Base-by-base conservation (phyloP, 768 basidiomycete genomes). In the Arthromyces matolae region DNA sequence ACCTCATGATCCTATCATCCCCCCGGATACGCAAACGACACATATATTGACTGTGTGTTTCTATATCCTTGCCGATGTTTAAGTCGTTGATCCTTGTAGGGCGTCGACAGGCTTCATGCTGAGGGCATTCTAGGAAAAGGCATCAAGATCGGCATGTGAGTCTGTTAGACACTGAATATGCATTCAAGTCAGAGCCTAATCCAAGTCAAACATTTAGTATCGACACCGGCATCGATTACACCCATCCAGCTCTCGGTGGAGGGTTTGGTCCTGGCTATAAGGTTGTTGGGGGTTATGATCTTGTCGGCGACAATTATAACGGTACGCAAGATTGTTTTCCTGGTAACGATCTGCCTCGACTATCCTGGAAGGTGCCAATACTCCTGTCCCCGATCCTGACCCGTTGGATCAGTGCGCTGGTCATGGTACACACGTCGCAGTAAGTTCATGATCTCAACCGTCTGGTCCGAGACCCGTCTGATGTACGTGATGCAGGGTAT, bases 121-220 rank as follows among this genome's bases (percentile, higher is more conserved):
- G 57, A 73, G 51, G 84, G 83, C 0, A 72, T 81, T 56, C 70
- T 71, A 22, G 86, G 87, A 10, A 73, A 73, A 32, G 84, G 84
- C 2, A 69, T 86, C 61, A 84, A 83, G 56, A 73, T 89, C 45
- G 86, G 76, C 51, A 79, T 86, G 79, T 80, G 47, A 61, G 77
- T 23, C 8, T 45, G 2, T 12, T 37, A 29, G 25, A 12, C 40
- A 42, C 24, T 24, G 45, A 12, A 19, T 27, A 48, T 18, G n/a
- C 20, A 18, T 8, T 34, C 36, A 13, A n/a, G 20, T 24, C 36
- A 14, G 52, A 16, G 22, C 44, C 34, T 34, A 23, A 41, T 29
- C n/a, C 34, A 9, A 29, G 25, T n/a, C 19, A 39, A 31, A 13
- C 20, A 3, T 22, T 25, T 38, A 79, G 77, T 35, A 70, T 85